These are phyloP conservation scores for Clarireedia paspali DNA, from an alignment of 2,329 filamentous ascomycete genomes.

Conservation along the genomic window DNA sequence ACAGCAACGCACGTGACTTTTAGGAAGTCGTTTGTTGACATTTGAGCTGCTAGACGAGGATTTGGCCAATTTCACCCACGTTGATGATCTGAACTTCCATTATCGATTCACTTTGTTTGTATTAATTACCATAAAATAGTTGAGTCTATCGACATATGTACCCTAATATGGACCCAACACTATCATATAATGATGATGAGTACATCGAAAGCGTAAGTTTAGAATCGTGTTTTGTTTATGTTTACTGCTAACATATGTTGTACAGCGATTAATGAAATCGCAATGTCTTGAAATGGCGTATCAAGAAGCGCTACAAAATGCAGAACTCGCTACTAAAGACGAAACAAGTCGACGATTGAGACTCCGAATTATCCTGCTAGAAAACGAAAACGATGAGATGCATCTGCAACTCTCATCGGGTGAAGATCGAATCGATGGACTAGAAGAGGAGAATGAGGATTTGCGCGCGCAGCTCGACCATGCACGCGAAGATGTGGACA, in stretches of 20 bases:
- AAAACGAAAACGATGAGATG: constrained; percentile 65
- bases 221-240: not conserved
- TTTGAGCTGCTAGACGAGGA: not conserved
- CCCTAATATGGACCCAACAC: constrained; percentile 22
- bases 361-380: constrained; percentile 62
- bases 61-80: not conserved
- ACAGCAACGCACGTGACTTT: not conserved
- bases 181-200: constrained; percentile 24
- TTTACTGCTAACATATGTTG: not conserved
- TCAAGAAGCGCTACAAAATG: constrained; percentile 54
- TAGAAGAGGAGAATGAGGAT: constrained; percentile 43
- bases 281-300: constrained; percentile 59
- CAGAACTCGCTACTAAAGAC: constrained; percentile 62
- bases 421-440: constrained; percentile 49
- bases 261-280: constrained; percentile 26
- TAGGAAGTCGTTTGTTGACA: constrained; percentile 3
- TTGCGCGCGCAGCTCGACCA: constrained; percentile 40
- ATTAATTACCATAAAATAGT: not conserved
- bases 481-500: constrained; percentile 32
- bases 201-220: constrained; percentile 23
- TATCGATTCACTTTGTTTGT: not conserved
- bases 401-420: constrained; percentile 53
- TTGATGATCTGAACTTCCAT: not conserved
- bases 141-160: not conserved
- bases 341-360: constrained; percentile 66